Conservation (phyloP, 2,329 filamentous ascomycete species). For the Periconia digitata region DNA sequence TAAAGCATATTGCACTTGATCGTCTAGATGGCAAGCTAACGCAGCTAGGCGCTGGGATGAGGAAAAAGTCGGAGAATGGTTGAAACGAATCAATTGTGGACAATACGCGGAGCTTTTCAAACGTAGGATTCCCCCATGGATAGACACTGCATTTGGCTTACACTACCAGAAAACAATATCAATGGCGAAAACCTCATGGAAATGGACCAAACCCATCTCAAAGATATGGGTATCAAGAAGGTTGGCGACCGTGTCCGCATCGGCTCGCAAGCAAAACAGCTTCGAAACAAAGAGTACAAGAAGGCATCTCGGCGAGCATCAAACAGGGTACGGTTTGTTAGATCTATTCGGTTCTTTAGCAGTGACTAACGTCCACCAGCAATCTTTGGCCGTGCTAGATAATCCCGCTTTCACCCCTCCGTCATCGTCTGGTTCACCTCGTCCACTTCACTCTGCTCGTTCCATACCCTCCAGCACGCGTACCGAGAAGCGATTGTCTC, state of each 20-base stretch:
- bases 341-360: constrained; percentile 17
- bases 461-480: constrained; percentile 47
- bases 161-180: constrained; percentile 75
- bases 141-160: constrained; percentile 13
- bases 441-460: constrained; percentile 57
- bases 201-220: constrained; percentile 93
- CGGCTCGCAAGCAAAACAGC: constrained; percentile 52
- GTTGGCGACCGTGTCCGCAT: constrained; percentile 94
- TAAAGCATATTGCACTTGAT: constrained; percentile 18
- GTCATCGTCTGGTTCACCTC: constrained; percentile 66
- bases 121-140: constrained; percentile 45
- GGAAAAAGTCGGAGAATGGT: constrained; percentile 86
- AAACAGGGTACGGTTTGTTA: constrained; percentile 64
- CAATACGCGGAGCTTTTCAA: constrained; percentile 91
- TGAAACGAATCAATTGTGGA: constrained; percentile 85
- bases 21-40: constrained; percentile 16
- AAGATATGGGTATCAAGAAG: constrained; percentile 98
- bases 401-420: constrained; percentile 61
- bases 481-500: constrained; percentile 51
- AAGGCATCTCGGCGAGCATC: constrained; percentile 64
- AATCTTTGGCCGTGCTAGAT: constrained; percentile 82
- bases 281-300: constrained; percentile 52
- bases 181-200: constrained; percentile 96
- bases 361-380: constrained; percentile 52
- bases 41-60: constrained; percentile 73